Base-by-base conservation (phyloP, 1,284 basidiomycete genomes). In the Ganoderma lucidum region DNA sequence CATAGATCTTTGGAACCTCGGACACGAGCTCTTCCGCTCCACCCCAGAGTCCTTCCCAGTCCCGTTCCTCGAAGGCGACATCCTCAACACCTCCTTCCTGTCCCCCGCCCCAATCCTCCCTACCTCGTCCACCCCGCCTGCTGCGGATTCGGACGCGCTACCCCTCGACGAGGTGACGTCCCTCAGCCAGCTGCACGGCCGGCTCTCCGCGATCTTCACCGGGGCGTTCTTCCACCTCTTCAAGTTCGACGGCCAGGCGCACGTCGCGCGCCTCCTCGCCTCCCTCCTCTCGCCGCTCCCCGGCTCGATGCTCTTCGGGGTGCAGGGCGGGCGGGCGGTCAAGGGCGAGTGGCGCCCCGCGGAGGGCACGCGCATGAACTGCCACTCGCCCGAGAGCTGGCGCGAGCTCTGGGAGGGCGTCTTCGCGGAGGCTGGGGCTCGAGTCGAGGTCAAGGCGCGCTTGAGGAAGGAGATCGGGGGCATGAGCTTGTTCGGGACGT, bases 221-320 rank as follows among this genome's bases (percentile, higher is more conserved):
- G 82, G 82, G 6, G 75, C 81, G 3, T 81, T 87, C 72, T 87
- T 87, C 75, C 85, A 87, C 70, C 78, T 87, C 19, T 87, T 87
- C 76, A 69, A 78, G 44, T 79, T 84, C 70, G 80, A 79, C 19
- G 62, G 78, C 28, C 85, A 87, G 73, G 64, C 75, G 12, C 65
- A 80, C 32, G 76, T 85, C 15, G 85, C 83, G 3, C 74, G 74
- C 23, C 77, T 72, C 10, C 71, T 86, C 37, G 82, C 81, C 0
- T 75, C 81, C 0, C 78, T 87, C 3, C 79, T 83, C 42, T 78
- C 78, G 10, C 74, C 80, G 0, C 67, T 74, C 39, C 77, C 78
- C 2, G 81, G 80, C 41, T 72, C 80, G 37, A 70, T 80, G 44
- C 76, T 82, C 56, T 78, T 81, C 62, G 81, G 81, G 12, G 64